Base-by-base conservation (phyloP, 208 protist species). In the Leishmania arabica region DNA sequence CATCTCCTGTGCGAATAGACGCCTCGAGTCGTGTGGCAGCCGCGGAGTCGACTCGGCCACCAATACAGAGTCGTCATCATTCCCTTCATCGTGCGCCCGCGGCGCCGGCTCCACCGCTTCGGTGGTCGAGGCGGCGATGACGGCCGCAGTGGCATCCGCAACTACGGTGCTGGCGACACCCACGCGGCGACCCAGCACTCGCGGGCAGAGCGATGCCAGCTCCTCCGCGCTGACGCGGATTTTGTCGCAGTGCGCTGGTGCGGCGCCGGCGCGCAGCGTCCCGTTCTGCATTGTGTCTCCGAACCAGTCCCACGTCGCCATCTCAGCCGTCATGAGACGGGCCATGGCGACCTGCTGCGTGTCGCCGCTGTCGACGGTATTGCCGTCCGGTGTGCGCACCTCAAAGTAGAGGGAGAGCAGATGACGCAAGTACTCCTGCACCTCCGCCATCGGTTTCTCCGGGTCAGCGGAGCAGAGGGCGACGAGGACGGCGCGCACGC, bases 351-450 rank as follows among this genome's bases (percentile, higher is more conserved):
- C 83, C 66, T 85, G 77, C 64, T 77, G 37, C 47, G 86, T 80
- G 47, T 84, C 79, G 45, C 75, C 47, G 70, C 62, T 66, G 51
- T 84, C 79, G 1, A 91, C 78, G 7, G 77, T 42, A 9, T 56
- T 69, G 80, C 85, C 84, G 34, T 83, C 70, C 34, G 82, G 60
- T 34, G 82, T 81, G 74, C 85, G 79, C 7, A 70, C 24, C 54
- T 85, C 81, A 62, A 75, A 82, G 78, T 90, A 90, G 60, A 91
- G 83, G 31, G 83, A 34, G 47, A 92, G 82, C 42, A 90, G 82
- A 76, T 90, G 86, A n/a, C 81, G 85, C 54, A 92, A 76, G 79
- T 90, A 92, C 49, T 81, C 78, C 54, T 88, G 66, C 64, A 92
- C 82, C 15, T 91, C 86, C 15, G 3, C 66, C 40, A 64, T 31